Evolutionary conservation across 495 filamentous ascomycete genomes (phyloP).

Genomic region (Neurospora cerealis): DNA sequence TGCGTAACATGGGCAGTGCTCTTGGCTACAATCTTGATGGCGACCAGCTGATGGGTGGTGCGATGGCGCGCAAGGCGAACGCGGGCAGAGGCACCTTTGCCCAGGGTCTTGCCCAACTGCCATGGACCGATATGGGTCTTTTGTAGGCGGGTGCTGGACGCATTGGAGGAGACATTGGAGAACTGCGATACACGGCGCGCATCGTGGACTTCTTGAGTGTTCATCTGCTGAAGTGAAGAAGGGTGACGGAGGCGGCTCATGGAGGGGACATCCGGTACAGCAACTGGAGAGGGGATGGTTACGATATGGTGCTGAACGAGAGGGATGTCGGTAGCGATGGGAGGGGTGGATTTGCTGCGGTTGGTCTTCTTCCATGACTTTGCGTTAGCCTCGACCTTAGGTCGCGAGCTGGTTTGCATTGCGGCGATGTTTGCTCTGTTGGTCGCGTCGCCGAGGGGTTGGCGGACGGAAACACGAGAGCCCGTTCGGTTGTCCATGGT

Average conservation of each 20-base stretch:
- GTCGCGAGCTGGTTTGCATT: conserved; percentile 2
- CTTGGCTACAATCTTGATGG: conserved; percentile 89
- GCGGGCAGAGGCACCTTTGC: conserved; percentile 72
- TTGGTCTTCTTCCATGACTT: not conserved
- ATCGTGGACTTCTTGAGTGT: conserved; percentile 31
- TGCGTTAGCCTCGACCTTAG: not conserved
- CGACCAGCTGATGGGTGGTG: conserved; percentile 63
- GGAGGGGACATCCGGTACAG: not conserved
- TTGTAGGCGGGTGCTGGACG: conserved; percentile 35
- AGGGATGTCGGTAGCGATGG: not conserved
- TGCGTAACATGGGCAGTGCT: conserved; percentile 58
- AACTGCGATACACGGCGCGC: conserved; percentile 62
- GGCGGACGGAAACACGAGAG: conserved; percentile 21
- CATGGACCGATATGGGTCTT: conserved; percentile 84
- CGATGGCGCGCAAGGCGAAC: conserved; percentile 76
- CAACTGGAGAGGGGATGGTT: not conserved
- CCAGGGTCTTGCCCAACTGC: conserved; percentile 78
- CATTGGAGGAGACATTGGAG: conserved; percentile 55
- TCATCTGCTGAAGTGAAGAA: conserved; percentile 18
- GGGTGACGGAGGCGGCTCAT: not conserved
- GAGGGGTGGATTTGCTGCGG: conserved; percentile 8
- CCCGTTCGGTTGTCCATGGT: conserved; percentile 27
- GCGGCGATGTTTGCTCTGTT: conserved; percentile 31
- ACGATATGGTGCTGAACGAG: not conserved
- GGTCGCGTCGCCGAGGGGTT: conserved; percentile 40